Base-by-base conservation (phyloP, 108 stramenopile species). In the Nitzschia palea region DNA sequence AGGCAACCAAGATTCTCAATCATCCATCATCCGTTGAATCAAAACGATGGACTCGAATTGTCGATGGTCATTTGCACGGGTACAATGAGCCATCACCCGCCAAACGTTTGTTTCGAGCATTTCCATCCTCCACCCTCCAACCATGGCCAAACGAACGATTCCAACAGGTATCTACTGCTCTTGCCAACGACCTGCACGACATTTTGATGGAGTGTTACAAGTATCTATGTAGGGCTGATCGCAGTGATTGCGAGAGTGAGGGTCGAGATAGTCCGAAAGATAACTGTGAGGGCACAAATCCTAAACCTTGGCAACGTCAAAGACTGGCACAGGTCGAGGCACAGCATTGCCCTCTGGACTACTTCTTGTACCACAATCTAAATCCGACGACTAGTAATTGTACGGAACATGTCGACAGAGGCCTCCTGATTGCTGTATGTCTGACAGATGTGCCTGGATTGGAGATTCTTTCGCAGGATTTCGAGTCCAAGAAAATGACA, bases 331-430 rank as follows among this genome's bases (percentile, higher is more conserved):
- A n/a, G 14, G 15, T 17, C 26, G 4, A 37, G 10, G 3, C 47
- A 2, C 20, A 20, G 12, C 6, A 44, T 35, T 81, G 76, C 48
- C 80, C 76, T 20, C 50, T 81, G 4, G 80, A 81, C 37, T 81
- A 77, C 50, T 81, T 81, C 52, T 67, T 77, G 33, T 81, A 81
- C 48, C 73, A 74, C 62, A 72, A 76, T 26, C 12, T 45, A 18
- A 12, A 67, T 51, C 55, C 67, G 3, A 15, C 26, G 2, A 45
- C 30, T 22, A 44, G 8, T 18, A 81, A 81, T 44, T 81, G 80
- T 53, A 66, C 35, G 26, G 76, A 73, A 29, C 80, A 81, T 52
- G 44, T 77, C 15, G 76, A 81, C 45, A 40, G 80, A 26, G 80
- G 80, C 30, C 20, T 64, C 8, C 56, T 81, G 15, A 77, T 81